phyloP scores from a whole-genome alignment of 1,139 yeast genomes.

The Komagataea norvegica region DNA sequence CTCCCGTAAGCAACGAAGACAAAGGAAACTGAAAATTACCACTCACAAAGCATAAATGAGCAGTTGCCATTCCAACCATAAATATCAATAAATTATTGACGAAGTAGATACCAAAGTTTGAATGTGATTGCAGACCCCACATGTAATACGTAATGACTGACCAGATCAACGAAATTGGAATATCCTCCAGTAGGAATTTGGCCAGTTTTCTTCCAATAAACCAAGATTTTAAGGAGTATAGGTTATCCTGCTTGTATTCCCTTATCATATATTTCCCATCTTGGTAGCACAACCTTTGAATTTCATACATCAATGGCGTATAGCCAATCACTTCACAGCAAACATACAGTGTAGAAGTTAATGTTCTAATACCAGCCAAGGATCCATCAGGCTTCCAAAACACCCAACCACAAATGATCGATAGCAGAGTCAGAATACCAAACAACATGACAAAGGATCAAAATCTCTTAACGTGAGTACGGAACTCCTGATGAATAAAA shows the following conservation, averaged over 20 bases:
- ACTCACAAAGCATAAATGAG: constrained; percentile 49
- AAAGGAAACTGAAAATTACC: constrained; percentile 42
- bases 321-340: constrained; percentile 62
- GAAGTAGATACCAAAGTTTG: constrained; percentile 59
- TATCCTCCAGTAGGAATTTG: constrained; percentile 64
- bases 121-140: constrained; percentile 61
- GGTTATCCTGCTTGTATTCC: constrained; percentile 31
- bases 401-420: constrained; percentile 65
- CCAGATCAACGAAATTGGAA: constrained; percentile 56
- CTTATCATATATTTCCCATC: constrained; percentile 69
- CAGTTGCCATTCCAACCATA: constrained; percentile 51
- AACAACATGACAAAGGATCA: constrained; percentile 50
- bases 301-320: constrained; percentile 63
- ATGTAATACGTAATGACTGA: constrained; percentile 65
- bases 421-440: constrained; percentile 35
- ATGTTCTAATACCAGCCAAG: constrained; percentile 63
- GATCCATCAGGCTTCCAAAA: constrained; percentile 61
- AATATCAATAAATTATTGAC: constrained; percentile 54
- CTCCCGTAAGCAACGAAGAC: constrained; percentile 35
- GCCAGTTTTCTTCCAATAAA: constrained; percentile 63
- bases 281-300: constrained; percentile 61
- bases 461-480: constrained; percentile 56
- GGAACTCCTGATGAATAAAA: constrained; percentile 53
- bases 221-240: constrained; percentile 58
- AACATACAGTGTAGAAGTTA: constrained; percentile 60